Base-by-base conservation (phyloP, 441 rosid genomes). In the Arabidopsis hybrid region DNA sequence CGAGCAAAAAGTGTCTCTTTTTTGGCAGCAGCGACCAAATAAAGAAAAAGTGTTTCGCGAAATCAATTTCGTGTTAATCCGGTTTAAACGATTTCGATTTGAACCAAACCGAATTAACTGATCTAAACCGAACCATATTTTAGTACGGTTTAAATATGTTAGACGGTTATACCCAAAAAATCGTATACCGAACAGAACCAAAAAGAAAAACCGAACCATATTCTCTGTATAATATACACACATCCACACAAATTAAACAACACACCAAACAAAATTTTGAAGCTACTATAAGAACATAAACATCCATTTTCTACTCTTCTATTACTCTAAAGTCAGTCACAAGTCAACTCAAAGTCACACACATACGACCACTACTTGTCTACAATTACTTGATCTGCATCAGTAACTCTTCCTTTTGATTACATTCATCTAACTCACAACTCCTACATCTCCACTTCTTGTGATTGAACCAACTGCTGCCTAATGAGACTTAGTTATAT, bases 341-440 rank as follows among this genome's bases (percentile, higher is more conserved):
- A 72, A 66, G 67, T 51, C 63, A 75, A 75, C 62, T 51, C 78
- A 74, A 67, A 75, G 79, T 45, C 64, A 43, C 62, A 67, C 57
- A 61, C 46, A 74, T 5, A 45, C 36, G 2, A 53, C 5, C 47
- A 60, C 39, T 51, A 58, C 7, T 8, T 52, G 65, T 52, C 74
- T 62, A 61, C 77, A 35, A 8, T 42, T 62, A 55, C 56, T 72
- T 52, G 34, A 53, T 38, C 52, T 53, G 11, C 4, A 55, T 63
- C 56, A 56, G 10, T 31, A 61, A 60, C 51, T 31, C 53, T 55
- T 58, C 73, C 39, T 59, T 32, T 8, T 31, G 36, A 39, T 60
- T 46, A 61, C 74, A 59, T 42, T 58, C 73, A 60, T 14, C 69
- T 68, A 60, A 1, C 26, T 68, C 56, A 14, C 73, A 75, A 42